Conservation (phyloP, 176 grass and related monocot genomes). For the Stipa capillata region DNA sequence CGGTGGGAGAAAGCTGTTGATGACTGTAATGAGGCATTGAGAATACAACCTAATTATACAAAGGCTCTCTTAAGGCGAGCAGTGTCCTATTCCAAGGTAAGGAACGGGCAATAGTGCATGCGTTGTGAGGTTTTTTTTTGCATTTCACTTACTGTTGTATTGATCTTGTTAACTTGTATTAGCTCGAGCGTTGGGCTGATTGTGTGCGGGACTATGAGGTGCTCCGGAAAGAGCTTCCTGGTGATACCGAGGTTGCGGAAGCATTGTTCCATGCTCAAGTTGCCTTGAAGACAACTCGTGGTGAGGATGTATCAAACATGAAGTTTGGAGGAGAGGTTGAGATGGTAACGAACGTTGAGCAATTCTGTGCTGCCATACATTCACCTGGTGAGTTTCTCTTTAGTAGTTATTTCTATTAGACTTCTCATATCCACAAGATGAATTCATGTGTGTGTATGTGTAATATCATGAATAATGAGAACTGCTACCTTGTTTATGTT, state of each 20-base stretch:
- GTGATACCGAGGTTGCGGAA: conserved; percentile 68
- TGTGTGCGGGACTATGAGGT: conserved; percentile 80
- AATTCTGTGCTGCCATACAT: conserved; percentile 56
- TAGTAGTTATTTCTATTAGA: background rate
- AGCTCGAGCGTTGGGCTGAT: conserved; percentile 83
- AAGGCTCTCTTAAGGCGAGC: conserved; percentile 96
- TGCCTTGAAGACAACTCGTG: conserved; percentile 62
- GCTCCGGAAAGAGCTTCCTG: conserved; percentile 64
- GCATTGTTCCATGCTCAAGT: conserved; percentile 76
- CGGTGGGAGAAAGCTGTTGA: conserved; percentile 78
- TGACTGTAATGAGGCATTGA: conserved; percentile 84
- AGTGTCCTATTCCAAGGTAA: conserved; percentile 75
- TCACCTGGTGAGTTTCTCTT: conserved; percentile 52
- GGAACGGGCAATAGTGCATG: background rate
- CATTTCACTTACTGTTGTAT: background rate
- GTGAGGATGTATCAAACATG: conserved; percentile 91
- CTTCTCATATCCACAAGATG: background rate
- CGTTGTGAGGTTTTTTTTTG: background rate
- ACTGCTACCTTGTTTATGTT: background rate
- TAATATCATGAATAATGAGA: background rate
- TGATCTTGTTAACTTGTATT: conserved; percentile 20
- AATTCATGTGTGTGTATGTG: background rate
- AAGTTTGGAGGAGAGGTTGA: conserved; percentile 92
- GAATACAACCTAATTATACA: conserved; percentile 80
- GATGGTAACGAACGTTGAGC: conserved; percentile 47